phyloP scores from a whole-genome alignment of 2,329 filamentous ascomycete genomes.

The Neonectria punicea region DNA sequence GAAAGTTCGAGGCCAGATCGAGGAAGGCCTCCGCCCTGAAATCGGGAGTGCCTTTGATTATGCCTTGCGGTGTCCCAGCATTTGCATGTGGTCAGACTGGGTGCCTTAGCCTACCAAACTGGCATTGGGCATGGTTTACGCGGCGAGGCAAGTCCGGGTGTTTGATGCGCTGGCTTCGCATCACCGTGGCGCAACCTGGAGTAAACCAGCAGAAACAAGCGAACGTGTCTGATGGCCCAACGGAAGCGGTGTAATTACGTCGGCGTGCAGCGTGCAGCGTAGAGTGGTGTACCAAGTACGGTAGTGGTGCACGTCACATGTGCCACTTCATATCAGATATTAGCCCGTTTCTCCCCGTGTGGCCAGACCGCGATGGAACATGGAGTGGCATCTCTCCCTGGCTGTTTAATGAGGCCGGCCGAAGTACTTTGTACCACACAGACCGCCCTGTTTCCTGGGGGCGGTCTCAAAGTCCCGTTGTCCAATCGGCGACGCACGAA shows the following conservation, averaged over 20 bases:
- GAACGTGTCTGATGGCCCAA: background rate
- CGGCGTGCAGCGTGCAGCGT: background rate
- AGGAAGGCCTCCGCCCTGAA: background rate
- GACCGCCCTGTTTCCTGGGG: background rate
- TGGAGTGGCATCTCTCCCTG: background rate
- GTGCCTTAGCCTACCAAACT: background rate
- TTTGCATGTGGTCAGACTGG: background rate
- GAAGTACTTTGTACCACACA: background rate
- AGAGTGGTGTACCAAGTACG: background rate
- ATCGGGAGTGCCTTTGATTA: background rate
- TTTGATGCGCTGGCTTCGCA: constrained; percentile 21
- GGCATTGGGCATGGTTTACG: background rate
- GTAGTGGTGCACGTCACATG: background rate
- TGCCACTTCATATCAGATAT: background rate
- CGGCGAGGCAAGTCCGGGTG: background rate
- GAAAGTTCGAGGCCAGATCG: background rate
- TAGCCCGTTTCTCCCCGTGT: background rate
- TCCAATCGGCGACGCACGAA: background rate
- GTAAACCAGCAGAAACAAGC: background rate
- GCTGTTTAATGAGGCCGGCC: background rate
- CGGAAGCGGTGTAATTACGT: constrained; percentile 14
- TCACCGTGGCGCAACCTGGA: constrained; percentile 11
- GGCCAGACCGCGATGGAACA: background rate
- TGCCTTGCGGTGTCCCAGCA: no score
- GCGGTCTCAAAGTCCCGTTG: background rate